Percentiles rank a stretch among this genome's conserved stretches.
phyloP scores from a whole-genome alignment of 495 filamentous ascomycete species.

The Usnea hakonensis region DNA sequence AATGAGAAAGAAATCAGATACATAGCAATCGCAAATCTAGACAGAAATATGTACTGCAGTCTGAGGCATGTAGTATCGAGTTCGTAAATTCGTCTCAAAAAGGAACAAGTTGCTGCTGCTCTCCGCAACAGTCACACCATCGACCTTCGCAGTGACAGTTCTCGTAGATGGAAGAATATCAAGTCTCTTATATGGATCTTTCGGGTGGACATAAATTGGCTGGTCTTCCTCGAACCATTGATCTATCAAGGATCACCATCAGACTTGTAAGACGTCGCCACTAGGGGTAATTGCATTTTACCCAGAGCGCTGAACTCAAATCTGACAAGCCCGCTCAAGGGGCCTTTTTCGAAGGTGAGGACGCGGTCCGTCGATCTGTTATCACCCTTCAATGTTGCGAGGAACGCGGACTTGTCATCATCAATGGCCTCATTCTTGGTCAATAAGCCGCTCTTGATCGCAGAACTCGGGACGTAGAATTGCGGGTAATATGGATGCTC shows the following conservation, averaged over 20 bases:
- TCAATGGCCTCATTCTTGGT: constrained; percentile 17
- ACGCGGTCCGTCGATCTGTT: constrained; percentile 11
- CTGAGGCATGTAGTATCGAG: constrained; percentile 23
- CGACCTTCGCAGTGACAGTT: constrained; percentile 40
- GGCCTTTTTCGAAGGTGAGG: constrained; percentile 19
- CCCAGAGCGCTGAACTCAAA: constrained; percentile 18
- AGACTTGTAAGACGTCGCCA: neutral
- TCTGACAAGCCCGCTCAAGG: constrained; percentile 16
- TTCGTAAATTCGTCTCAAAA: constrained; percentile 20
- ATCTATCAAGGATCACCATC: constrained; percentile 25
- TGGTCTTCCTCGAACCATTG: constrained; percentile 56
- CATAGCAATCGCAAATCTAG: neutral
- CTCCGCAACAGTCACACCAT: constrained; percentile 40
- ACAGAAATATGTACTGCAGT: constrained; percentile 15
- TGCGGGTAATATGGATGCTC: constrained; percentile 21
- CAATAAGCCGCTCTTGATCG: constrained; percentile 9
- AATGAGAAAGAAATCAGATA: neutral
- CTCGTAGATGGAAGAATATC: constrained; percentile 45
- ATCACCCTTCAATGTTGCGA: constrained; percentile 16
- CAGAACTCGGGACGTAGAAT: neutral
- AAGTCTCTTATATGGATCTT: constrained; percentile 55
- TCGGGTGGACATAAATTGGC: constrained; percentile 49
- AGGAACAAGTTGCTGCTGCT: constrained; percentile 25
- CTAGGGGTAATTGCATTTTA: neutral
- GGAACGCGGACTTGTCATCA: constrained; percentile 17